phyloP scores from a whole-genome alignment of 2,329 filamentous ascomycete species.

The Neofusicoccum ribis region DNA sequence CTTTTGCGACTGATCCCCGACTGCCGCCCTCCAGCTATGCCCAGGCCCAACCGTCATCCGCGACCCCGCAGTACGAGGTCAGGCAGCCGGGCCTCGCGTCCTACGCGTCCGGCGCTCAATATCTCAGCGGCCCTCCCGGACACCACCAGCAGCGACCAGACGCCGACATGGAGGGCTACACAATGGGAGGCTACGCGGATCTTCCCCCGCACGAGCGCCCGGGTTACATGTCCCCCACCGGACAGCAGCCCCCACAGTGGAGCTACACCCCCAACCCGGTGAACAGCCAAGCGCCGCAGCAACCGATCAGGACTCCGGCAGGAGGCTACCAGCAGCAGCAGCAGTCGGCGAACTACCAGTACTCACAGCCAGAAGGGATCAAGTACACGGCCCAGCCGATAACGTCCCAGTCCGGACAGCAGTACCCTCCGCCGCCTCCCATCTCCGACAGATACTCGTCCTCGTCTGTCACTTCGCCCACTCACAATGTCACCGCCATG shows the following conservation, averaged over 20 bases:
- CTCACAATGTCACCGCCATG: conserved; percentile 25
- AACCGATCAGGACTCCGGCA: conserved; percentile 4
- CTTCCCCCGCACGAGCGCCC: conserved; percentile 47
- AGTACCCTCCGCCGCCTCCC: conserved; percentile 20
- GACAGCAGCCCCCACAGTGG: conserved; percentile 29
- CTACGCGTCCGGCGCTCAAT: conserved; percentile 1
- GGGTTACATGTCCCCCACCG: conserved; percentile 31
- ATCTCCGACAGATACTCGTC: conserved; percentile 1
- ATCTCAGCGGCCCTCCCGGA: neutral
- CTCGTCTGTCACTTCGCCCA: conserved; percentile 8
- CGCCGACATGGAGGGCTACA: conserved; percentile 31
- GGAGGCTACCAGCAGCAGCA: conserved; percentile 24
- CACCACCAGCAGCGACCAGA: neutral
- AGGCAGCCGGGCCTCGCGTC: conserved; percentile 38
- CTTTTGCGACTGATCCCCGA: conserved; percentile 24
- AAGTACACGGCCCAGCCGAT: conserved; percentile 46
- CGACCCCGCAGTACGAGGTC: conserved; percentile 40
- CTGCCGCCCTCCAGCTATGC: conserved; percentile 27
- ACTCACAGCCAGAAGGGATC: conserved; percentile 44
- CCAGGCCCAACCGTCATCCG: conserved; percentile 25
- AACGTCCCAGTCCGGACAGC: conserved; percentile 23
- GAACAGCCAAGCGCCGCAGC: conserved; percentile 25
- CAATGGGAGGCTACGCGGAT: conserved; percentile 47
- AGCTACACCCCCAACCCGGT: conserved; percentile 30
- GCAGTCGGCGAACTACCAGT: conserved; percentile 34